Percentiles rank a stretch among this genome's conserved stretches.
Evolutionary conservation across 345 rosid species (phyloP).

Genomic region (Cochlearia excelsa): DNA sequence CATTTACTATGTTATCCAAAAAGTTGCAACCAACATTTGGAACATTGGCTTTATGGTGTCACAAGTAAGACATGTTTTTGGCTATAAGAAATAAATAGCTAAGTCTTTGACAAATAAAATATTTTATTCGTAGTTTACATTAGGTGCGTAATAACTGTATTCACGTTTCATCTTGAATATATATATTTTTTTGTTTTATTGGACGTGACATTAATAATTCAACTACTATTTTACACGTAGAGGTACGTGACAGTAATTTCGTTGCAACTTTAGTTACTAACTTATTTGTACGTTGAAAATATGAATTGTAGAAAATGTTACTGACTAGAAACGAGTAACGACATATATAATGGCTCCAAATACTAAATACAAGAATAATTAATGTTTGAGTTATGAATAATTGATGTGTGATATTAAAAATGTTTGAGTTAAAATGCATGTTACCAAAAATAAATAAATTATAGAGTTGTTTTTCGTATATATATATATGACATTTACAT

Average conservation of each 20-base stretch:
- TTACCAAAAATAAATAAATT: too few species aligned
- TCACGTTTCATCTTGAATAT: conserved; percentile 15
- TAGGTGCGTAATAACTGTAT: conserved; percentile 19
- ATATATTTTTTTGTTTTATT: too few species aligned
- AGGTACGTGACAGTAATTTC: not conserved
- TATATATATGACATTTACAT: too few species aligned
- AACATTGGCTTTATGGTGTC: conserved; percentile 30
- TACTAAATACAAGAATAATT: conserved; percentile 1
- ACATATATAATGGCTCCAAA: conserved; percentile 1
- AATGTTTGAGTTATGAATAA: not conserved
- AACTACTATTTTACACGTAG: conserved; percentile 22
- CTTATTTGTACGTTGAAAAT: not conserved
- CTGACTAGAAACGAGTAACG: not conserved
- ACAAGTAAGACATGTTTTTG: conserved; percentile 22
- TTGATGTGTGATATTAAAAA: too few species aligned
- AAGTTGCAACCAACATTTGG: conserved; percentile 20
- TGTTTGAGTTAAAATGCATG: too few species aligned
- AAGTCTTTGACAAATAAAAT: too few species aligned
- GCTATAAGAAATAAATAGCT: conserved; percentile 15
- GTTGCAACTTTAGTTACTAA: not conserved
- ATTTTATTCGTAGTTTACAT: conserved; percentile 11
- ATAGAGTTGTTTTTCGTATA: too few species aligned
- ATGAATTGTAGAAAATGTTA: not conserved
- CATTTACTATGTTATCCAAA: too few species aligned
- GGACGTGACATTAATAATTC: conserved; percentile 18